These are phyloP conservation scores for Neonectria faginata DNA, from an alignment of 2,329 filamentous ascomycete species.

Conservation along the genomic window DNA sequence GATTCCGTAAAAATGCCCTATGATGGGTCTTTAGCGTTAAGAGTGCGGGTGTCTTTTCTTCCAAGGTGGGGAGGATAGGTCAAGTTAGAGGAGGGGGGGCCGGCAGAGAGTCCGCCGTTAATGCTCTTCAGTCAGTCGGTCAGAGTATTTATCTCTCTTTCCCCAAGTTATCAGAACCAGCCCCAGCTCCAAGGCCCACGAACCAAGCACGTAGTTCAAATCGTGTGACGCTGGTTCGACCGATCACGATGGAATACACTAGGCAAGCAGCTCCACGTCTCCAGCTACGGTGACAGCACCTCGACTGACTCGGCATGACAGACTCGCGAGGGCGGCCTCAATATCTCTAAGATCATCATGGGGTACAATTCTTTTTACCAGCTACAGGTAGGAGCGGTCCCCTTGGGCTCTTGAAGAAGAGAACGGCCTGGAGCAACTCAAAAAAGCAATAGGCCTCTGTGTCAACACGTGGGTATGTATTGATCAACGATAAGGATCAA, in stretches of 20 bases:
- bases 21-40: background rate
- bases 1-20: background rate
- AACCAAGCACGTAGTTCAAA: background rate
- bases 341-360: conserved; percentile 55
- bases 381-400: conserved; percentile 48
- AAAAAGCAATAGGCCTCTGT: conserved; percentile 72
- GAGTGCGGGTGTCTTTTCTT: conserved; percentile 5
- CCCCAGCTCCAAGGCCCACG: background rate
- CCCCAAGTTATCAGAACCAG: background rate
- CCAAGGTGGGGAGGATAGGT: conserved; percentile 7
- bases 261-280: conserved; percentile 22
- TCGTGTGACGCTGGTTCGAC: conserved; percentile 14
- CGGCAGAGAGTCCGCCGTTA: background rate
- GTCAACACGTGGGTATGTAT: conserved; percentile 64
- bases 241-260: conserved; percentile 37
- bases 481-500: conserved; percentile 41
- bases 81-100: background rate
- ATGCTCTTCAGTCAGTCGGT: background rate
- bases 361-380: conserved; percentile 51
- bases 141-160: background rate
- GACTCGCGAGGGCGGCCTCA: conserved; percentile 54
- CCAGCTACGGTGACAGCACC: conserved; percentile 10
- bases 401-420: conserved; percentile 40
- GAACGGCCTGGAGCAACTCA: conserved; percentile 67
- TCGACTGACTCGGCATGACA: conserved; percentile 31